These are phyloP conservation scores for Choiromyces venosus DNA, from an alignment of 495 filamentous ascomycete species.

Conservation along the genomic window DNA sequence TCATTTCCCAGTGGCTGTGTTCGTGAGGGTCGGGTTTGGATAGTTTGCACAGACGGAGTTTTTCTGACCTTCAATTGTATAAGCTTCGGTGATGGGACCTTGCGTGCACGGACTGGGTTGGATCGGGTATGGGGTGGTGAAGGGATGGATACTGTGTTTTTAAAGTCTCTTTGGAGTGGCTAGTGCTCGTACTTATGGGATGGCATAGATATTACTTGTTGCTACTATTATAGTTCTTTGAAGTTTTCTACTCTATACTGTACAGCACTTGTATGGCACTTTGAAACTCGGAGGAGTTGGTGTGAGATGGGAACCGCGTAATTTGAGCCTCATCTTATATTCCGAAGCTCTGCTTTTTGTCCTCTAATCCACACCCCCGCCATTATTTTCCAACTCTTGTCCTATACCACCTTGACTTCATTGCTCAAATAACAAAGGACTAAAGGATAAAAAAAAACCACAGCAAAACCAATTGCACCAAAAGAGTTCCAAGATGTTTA, in stretches of 20 bases:
- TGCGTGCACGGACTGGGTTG: neutral
- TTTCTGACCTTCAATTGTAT: slow-evolving; percentile 2
- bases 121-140: neutral
- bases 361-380: neutral
- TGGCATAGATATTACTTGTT: neutral
- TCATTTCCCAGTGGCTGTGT: neutral
- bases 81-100: neutral
- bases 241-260: neutral
- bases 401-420: neutral
- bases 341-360: neutral
- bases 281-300: neutral
- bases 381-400: neutral
- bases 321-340: neutral
- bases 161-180: neutral
- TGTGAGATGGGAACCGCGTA: neutral
- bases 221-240: neutral
- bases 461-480: neutral
- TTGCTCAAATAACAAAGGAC: neutral
- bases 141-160: neutral
- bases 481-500: slow-evolving; percentile 67
- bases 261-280: neutral
- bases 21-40: neutral
- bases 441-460: neutral
- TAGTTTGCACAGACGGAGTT: slow-evolving; percentile 1
- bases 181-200: neutral